Evolutionary conservation across 2,329 filamentous ascomycete species (phyloP), one percentile per base, ranked within the genome.

Genomic region (Penicillium verrucosum): DNA sequence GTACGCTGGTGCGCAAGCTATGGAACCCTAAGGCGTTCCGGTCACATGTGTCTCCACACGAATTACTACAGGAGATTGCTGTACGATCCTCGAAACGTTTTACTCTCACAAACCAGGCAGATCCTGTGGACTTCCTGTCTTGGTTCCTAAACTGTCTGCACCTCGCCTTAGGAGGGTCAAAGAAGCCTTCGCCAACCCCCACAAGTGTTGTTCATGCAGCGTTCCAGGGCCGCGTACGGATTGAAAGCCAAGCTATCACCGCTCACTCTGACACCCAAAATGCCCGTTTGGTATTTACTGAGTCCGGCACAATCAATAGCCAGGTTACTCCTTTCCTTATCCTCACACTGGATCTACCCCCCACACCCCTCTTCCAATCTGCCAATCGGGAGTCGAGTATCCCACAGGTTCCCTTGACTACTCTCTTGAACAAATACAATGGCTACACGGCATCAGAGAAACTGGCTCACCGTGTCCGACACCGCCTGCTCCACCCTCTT

Each of bases 131-230:
- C 45, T 97, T 99, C 69, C 81, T 99, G 44, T 92, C 90, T 27
- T 99, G 94, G 94, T 97, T 97, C 73, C 83, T 99, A 54, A 97
- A 99, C 78, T 90, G 96, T 73, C 83, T 99, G 11, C 94, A 99
- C 73, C 82, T 97, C 16, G 89, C 90, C 21, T 84, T 99, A 1
- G 94, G 94, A 52, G 94, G 94, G 60, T 92, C 88, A 71, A 93
- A 91, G 71, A 94, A 91, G 67, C 89, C 92, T 0, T 86, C 88
- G 27, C 89, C 86, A 66, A 73, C 65, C 3, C 73, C 75, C 5
- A 77, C 74, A 8, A 93, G 89, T 70, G 92, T 97, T 64, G 81
- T 99, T 49, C 94, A 99, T 70, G 88, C 88, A 62, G 89, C 94
- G 51, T 97, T 99, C 75, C 94, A 99, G 77, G 94, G 94, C 60